A percentile compares a stretch with the other conserved stretches of the same genome.
Evolutionary conservation across 2,329 filamentous ascomycete species (phyloP).

Genomic region (Talaromyces rugulosus): DNA sequence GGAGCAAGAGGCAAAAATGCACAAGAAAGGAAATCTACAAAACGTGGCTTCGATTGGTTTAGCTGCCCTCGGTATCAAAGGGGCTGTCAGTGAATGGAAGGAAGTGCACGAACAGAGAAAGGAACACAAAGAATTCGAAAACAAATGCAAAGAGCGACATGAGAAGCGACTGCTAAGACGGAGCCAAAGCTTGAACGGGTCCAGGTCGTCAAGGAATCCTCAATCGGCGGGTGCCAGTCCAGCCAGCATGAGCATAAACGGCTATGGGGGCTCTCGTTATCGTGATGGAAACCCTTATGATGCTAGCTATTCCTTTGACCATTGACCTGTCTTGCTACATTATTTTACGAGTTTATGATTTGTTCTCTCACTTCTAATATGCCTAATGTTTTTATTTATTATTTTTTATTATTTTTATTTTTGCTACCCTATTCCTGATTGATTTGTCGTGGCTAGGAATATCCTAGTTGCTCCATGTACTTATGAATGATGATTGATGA

Average conservation of each 20-base stretch:
- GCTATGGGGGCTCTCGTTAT: conserved; percentile 4
- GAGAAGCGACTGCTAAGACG: conserved; percentile 40
- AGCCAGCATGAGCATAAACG: conserved; percentile 7
- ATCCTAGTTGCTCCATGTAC: background rate
- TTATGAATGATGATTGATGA: conserved; percentile 1
- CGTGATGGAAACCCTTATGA: conserved; percentile 11
- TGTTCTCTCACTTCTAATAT: background rate
- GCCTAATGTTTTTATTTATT: background rate
- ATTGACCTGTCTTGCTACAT: background rate
- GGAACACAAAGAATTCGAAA: conserved; percentile 50
- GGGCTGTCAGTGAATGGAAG: conserved; percentile 63
- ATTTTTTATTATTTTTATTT: background rate
- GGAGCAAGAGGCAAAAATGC: conserved; percentile 59
- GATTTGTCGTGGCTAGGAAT: background rate
- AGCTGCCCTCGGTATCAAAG: conserved; percentile 64
- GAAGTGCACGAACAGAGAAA: conserved; percentile 61
- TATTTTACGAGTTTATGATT: background rate
- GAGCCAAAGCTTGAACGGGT: conserved; percentile 6
- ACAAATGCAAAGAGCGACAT: conserved; percentile 40
- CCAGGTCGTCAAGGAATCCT: background rate
- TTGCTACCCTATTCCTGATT: background rate
- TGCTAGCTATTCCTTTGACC: conserved; percentile 3
- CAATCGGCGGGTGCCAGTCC: conserved; percentile 8
- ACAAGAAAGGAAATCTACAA: conserved; percentile 60
- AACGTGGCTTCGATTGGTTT: conserved; percentile 65